Percentiles rank a stretch among this genome's conserved stretches.
These are phyloP conservation scores for Paracoccidioides lutzii DNA, from an alignment of 2,329 filamentous ascomycete genomes.

Conservation along the genomic window DNA sequence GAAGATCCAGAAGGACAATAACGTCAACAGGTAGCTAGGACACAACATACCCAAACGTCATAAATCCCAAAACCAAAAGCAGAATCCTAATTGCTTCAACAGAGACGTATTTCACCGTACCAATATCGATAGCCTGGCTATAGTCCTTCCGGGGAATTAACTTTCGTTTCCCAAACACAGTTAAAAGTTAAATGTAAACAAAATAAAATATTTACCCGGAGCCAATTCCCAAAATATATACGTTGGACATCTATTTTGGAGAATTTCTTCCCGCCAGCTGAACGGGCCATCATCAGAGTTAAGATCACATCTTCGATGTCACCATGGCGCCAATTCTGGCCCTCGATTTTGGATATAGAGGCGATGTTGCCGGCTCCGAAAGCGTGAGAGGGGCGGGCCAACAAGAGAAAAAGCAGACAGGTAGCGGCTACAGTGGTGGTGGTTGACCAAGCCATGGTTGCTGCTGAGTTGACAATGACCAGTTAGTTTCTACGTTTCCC, in stretches of 20 bases:
- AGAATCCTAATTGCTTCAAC: constrained; percentile 82
- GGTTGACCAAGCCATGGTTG: constrained; percentile 14
- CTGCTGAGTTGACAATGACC: background rate
- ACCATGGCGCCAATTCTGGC: constrained; percentile 77
- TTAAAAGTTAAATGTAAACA: background rate
- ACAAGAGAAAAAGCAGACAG: constrained; percentile 47
- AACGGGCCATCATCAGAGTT: constrained; percentile 52
- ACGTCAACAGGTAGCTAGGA: no score
- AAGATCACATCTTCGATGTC: constrained; percentile 89
- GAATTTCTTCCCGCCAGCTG: constrained; percentile 65
- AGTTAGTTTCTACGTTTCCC: background rate
- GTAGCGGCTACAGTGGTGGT: constrained; percentile 28
- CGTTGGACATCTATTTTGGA: constrained; percentile 75
- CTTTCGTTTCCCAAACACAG: background rate
- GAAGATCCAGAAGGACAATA: no score
- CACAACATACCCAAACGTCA: constrained; percentile 59
- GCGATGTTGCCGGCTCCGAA: constrained; percentile 88
- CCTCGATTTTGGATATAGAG: constrained; percentile 65
- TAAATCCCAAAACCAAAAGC: constrained; percentile 77
- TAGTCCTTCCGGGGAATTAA: constrained; percentile 48
- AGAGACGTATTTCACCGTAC: constrained; percentile 79
- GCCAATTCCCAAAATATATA: constrained; percentile 95
- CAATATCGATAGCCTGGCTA: constrained; percentile 85
- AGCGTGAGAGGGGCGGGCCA: constrained; percentile 56
- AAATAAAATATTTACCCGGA: constrained; percentile 33